Evolutionary conservation across 169 alveolate species (phyloP), one percentile per base, ranked within the genome.

Genomic region (Cryptosporidium viatorum): DNA sequence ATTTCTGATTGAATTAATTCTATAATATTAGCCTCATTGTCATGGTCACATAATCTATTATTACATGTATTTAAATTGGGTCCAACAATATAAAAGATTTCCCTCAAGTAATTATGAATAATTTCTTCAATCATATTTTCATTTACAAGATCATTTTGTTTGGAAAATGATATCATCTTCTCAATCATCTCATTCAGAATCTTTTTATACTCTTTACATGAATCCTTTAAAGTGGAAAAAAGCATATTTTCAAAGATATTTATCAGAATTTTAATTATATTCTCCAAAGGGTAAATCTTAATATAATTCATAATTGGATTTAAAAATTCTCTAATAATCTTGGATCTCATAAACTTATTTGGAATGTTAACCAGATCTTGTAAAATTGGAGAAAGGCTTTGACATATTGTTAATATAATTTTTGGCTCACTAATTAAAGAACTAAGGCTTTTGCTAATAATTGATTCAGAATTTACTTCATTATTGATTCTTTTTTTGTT

Each of bases 191-290:
- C 51, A 33, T 35, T 48, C n/a, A 80, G 39, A 16, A 3, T 26
- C 2, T 35, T 58, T 33, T 80, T 62, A 7, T 80, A 80, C 6
- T 80, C 89, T 62, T 41, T 80, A 31, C 73, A 59, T 10, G 89
- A 60, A 50, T 65, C 43, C 31, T 41, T 41, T 33, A 80, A 29
- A 23, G 39, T 16, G 3, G 52, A 18, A 21, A 41, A 65, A 43
- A 80, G 16, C 73, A 80, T 62, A 16, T 65, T 65, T 41, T 80
- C 89, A 59, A 80, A 80, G 33, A 80, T 62, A 65, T 48, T 59
- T 41, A 26, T 39, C 50, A 65, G 8, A 2, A 80, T 37, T 3
- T 59, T 48, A 41, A 48, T 21, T 16, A 80, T 62, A 21, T 33
- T 48, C 8, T 80, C 89, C 21, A 62, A 16, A 21, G 89, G 89